phyloP scores from a whole-genome alignment of 2,329 filamentous ascomycete species.

The Beauveria varroae region DNA sequence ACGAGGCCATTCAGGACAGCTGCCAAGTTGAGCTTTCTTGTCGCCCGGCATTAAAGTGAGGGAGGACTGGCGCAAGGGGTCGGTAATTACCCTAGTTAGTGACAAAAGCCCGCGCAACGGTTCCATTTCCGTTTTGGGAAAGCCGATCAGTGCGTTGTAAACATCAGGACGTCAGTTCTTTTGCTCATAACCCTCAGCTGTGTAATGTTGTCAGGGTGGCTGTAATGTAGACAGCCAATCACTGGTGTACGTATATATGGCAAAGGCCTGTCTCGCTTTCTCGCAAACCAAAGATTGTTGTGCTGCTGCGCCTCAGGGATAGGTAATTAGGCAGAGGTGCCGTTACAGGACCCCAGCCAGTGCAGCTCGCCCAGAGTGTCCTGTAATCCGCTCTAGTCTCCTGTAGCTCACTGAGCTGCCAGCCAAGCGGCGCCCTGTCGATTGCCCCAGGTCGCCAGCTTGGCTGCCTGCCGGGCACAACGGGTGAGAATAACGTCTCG shows the following conservation, averaged over 20 bases:
- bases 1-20: background rate
- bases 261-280: no score
- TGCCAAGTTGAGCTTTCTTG: background rate
- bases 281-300: background rate
- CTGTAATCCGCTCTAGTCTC: no score
- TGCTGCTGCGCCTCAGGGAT: slow-evolving; percentile 2
- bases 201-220: no score
- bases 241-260: no score
- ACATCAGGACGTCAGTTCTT: no score
- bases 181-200: no score
- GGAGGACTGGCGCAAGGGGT: background rate
- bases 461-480: background rate
- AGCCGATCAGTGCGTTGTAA: background rate
- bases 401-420: no score
- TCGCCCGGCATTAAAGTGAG: background rate
- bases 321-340: background rate
- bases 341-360: no score
- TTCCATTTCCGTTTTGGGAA: background rate
- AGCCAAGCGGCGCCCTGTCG: no score
- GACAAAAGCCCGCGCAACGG: background rate
- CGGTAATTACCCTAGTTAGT: no score
- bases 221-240: no score
- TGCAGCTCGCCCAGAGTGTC: no score
- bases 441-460: background rate
- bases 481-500: background rate